Evolutionary conservation across 768 basidiomycete genomes (phyloP).

Genomic region (Russula dissimulans): DNA sequence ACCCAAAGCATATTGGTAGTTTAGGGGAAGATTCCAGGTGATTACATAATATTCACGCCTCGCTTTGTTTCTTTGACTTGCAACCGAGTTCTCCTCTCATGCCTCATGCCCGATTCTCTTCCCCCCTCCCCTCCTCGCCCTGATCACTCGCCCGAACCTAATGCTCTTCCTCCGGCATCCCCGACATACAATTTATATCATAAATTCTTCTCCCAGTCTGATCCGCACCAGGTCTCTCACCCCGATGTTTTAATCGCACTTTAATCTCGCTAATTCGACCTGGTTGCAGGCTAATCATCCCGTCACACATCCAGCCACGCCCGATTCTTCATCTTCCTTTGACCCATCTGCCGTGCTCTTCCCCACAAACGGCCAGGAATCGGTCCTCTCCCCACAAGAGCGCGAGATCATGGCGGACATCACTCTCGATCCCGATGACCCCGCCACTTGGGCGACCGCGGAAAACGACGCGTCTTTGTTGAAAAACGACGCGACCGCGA

Average conservation of each 20-base stretch:
- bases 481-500: background rate
- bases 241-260: no score
- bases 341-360: background rate
- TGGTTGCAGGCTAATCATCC: background rate
- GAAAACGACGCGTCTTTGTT: background rate
- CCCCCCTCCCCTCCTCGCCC: no score
- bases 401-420: conserved; percentile 17
- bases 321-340: background rate
- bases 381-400: conserved; percentile 10
- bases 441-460: background rate
- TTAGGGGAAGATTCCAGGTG: background rate
- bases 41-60: conserved; percentile 7
- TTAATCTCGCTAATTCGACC: background rate
- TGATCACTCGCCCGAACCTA: no score
- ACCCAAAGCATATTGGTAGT: conserved; percentile 9
- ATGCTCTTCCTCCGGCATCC: no score
- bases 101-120: no score
- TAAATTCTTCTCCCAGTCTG: no score
- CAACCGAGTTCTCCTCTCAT: no score
- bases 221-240: no score
- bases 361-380: background rate
- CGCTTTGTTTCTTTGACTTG: no score
- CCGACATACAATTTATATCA: no score
- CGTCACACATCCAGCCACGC: background rate
- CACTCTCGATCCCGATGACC: conserved; percentile 10